phyloP scores from a whole-genome alignment of 129 eudicot genomes.

The Gnaphalium uliginosum region DNA sequence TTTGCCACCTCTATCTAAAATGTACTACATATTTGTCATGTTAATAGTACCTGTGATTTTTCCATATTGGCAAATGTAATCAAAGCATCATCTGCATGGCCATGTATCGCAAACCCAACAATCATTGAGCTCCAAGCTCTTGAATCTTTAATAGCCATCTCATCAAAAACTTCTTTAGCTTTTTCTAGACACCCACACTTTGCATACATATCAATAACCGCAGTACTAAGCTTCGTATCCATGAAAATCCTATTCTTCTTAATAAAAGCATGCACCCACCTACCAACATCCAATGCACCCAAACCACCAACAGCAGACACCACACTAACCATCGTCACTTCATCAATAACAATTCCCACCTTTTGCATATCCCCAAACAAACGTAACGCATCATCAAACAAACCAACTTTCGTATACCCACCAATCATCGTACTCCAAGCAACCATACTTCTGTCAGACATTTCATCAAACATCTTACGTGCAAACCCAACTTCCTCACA shows the following conservation, averaged over 20 bases:
- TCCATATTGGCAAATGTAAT: constrained; percentile 46
- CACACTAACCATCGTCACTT: constrained; percentile 65
- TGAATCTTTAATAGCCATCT: constrained; percentile 55
- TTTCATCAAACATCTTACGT: constrained; percentile 56
- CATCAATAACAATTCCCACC: constrained; percentile 53
- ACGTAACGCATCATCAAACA: constrained; percentile 48
- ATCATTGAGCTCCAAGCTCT: constrained; percentile 84
- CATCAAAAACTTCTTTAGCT: constrained; percentile 61
- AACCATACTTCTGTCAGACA: constrained; percentile 45
- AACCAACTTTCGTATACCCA: constrained; percentile 47
- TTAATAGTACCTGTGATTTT: constrained; percentile 43
- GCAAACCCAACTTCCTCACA: constrained; percentile 51
- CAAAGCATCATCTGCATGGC: constrained; percentile 51
- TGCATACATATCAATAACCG: constrained; percentile 62
- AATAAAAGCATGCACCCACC: constrained; percentile 56
- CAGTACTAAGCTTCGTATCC: constrained; percentile 50
- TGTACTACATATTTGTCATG: neutral
- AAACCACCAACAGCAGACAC: constrained; percentile 55
- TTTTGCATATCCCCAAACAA: constrained; percentile 60
- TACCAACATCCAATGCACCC: constrained; percentile 61
- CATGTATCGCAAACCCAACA: constrained; percentile 55
- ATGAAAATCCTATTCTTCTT: constrained; percentile 37
- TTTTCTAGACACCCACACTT: constrained; percentile 62
- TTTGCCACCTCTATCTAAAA: neutral
- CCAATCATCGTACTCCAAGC: constrained; percentile 66